Evolutionary conservation across 1,284 basidiomycete species (phyloP), one percentile per base, ranked within the genome.

Genomic region (Golubevia sp.): DNA sequence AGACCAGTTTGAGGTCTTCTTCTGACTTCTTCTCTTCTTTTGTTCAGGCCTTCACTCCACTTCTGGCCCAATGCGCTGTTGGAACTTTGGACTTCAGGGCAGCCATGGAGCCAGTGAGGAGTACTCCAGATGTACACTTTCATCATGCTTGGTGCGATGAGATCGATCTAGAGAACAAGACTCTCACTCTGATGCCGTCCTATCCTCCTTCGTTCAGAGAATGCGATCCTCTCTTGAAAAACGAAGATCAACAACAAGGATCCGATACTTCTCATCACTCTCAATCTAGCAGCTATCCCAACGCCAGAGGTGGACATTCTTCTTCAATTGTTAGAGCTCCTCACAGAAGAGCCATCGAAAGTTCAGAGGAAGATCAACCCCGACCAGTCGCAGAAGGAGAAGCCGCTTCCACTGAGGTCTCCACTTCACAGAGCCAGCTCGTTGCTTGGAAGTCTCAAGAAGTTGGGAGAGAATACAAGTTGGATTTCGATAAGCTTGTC

Each of bases 21-120:
- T 57, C 34, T n/a, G n/a, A n/a, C n/a, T n/a, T n/a, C 11, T 44
- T 30, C 49, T 25, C 48, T 26, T 38, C 23, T 8, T 64, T 54
- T 30, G 90, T 92, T 82, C 93, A 93, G 85, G 91, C 92, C 74
- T 93, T 93, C 78, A 93, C 92, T 0, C 92, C 92, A 0, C 84
- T 93, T 44, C 86, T 92, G 13, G 50, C 50, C 11, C 50, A 52
- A 26, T 52, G 50, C 11, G 25, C 50, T 4, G 91, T 93, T 26
- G 92, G 92, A 4, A 93, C 92, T 1, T 85, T 94, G 55, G 91
- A 93, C 70, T 92, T 91, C 74, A 86, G 92, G 34, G 89, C 89
- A 69, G 91, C 91, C 0, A 86, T 93, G 27, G 92, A 95, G 83
- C 90, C 92, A 0, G 92, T 93, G 52, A 80, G 88, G 72, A 56